Percentiles rank a stretch among this genome's conserved stretches.
phyloP scores from a whole-genome alignment of 768 basidiomycete genomes.

The Sarcodon aspratus region DNA sequence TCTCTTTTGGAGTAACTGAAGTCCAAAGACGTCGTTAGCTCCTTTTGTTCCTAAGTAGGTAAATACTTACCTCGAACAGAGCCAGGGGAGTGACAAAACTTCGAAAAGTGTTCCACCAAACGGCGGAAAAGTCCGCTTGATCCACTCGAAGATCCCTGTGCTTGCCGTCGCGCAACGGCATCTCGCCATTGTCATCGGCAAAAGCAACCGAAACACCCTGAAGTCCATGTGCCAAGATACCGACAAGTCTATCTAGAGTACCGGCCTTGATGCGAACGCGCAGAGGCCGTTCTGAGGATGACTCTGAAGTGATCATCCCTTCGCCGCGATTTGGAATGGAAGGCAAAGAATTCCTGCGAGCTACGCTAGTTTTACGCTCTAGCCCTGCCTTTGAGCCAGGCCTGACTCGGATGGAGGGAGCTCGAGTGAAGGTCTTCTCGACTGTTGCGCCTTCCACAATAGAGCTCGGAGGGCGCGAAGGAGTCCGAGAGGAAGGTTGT shows the following conservation, averaged over 20 bases:
- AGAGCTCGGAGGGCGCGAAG: conserved; percentile 65
- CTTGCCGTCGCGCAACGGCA: conserved; percentile 63
- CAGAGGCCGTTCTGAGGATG: conserved; percentile 55
- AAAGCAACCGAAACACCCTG: conserved; percentile 70
- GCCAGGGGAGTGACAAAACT: conserved; percentile 74
- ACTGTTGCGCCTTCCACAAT: conserved; percentile 27
- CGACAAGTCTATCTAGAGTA: conserved; percentile 62
- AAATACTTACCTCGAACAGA: conserved; percentile 64
- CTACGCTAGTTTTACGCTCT: conserved; percentile 68
- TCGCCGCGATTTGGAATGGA: conserved; percentile 21
- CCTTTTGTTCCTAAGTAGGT: not conserved
- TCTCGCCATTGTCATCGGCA: conserved; percentile 82
- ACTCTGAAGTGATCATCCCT: not conserved
- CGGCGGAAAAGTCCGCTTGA: conserved; percentile 55
- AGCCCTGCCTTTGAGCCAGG: conserved; percentile 41
- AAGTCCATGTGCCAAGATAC: conserved; percentile 67
- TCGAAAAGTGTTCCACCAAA: conserved; percentile 80
- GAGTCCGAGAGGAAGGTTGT: conserved; percentile 45
- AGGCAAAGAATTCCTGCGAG: conserved; percentile 66
- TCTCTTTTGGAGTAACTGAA: conserved; percentile 65
- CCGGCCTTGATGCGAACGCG: conserved; percentile 73
- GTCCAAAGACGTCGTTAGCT: conserved; percentile 1
- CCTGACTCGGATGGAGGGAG: conserved; percentile 72
- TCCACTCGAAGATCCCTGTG: conserved; percentile 66
- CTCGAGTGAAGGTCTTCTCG: conserved; percentile 37